These are phyloP conservation scores for Penicillium riverlandense DNA, from an alignment of 495 filamentous ascomycete species.

Conservation along the genomic window DNA sequence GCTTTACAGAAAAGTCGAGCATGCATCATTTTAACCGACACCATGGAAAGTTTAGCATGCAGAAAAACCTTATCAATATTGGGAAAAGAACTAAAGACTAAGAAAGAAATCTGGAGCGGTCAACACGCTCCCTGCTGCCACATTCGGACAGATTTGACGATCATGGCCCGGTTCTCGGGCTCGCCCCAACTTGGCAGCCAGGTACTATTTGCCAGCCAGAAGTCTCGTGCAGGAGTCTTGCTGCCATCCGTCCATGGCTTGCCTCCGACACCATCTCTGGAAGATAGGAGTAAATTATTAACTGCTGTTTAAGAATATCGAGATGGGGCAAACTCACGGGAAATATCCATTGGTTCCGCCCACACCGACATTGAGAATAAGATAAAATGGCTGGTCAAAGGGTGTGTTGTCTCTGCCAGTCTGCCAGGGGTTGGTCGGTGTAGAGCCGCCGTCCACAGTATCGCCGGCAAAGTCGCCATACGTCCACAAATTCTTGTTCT, in stretches of 20 bases:
- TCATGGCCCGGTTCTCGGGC: slow-evolving; percentile 51
- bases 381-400: slow-evolving; percentile 75
- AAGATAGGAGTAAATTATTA: neutral
- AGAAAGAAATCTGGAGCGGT: neutral
- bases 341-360: slow-evolving; percentile 85
- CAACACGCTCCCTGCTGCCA: slow-evolving; percentile 54
- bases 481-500: slow-evolving; percentile 58
- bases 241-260: slow-evolving; percentile 78
- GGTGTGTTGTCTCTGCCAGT: slow-evolving; percentile 53
- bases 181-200: slow-evolving; percentile 73
- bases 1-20: too few relatives aligned
- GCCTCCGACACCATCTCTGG: slow-evolving; percentile 51
- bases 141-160: slow-evolving; percentile 69
- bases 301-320: neutral
- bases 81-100: neutral
- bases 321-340: neutral
- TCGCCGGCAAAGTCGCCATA: slow-evolving; percentile 66
- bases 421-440: slow-evolving; percentile 59
- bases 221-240: slow-evolving; percentile 50
- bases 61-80: neutral
- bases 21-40: too few relatives aligned
- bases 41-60: neutral
- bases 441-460: slow-evolving; percentile 63
- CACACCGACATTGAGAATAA: slow-evolving; percentile 77
- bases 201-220: slow-evolving; percentile 43